Conservation (phyloP, 2,329 filamentous ascomycete species). For the Chaetomium sp. region DNA sequence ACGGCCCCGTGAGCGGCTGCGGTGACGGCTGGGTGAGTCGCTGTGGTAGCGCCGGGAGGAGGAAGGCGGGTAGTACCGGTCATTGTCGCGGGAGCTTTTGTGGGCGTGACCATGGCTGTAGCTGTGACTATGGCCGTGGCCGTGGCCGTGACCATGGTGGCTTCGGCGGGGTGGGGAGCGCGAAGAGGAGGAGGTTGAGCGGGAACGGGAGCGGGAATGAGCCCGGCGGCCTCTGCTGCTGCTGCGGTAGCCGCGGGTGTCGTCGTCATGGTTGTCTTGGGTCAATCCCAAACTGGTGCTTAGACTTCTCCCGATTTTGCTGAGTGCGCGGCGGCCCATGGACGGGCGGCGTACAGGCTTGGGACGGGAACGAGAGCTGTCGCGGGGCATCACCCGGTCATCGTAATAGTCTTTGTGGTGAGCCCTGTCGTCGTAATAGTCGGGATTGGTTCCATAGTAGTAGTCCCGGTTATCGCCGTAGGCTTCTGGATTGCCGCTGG, state of each 20-base stretch:
- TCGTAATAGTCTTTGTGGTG: constrained; percentile 4
- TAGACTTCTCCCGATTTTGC: constrained; percentile 13
- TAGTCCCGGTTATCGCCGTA: background rate
- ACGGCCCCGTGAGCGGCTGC: background rate
- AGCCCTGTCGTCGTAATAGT: background rate
- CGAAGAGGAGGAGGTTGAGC: background rate
- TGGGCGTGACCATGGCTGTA: too few species aligned
- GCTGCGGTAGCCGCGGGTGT: background rate
- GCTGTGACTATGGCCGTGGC: too few species aligned
- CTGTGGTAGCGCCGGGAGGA: constrained; percentile 7
- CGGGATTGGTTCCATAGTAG: background rate
- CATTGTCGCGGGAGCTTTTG: background rate
- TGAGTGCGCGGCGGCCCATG: constrained; percentile 17
- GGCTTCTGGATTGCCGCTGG: too few species aligned
- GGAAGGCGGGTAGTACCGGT: constrained; percentile 6
- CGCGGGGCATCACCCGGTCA: background rate
- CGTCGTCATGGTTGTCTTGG: constrained; percentile 5
- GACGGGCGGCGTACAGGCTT: constrained; percentile 16
- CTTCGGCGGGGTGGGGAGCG: background rate
- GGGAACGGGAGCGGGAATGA: background rate
- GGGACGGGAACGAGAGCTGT: background rate
- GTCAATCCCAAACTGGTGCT: constrained; percentile 11
- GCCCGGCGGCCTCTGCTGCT: background rate
- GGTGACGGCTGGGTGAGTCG: background rate
- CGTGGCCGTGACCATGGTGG: background rate